phyloP scores from a whole-genome alignment of 805 yeast genomes.

The Candida palmyrensis region DNA sequence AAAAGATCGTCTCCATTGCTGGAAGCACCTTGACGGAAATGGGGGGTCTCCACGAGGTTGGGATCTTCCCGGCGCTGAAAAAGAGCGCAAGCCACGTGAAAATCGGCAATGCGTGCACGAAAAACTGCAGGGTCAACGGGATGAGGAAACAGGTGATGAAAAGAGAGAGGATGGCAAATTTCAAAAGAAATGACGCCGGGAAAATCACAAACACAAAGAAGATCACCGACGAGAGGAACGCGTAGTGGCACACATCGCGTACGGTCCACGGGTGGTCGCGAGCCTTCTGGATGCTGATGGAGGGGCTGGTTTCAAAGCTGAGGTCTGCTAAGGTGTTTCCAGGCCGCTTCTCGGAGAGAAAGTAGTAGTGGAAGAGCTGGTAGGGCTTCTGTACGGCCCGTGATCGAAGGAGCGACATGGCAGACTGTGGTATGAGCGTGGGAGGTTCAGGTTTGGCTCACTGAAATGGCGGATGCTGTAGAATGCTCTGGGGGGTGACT shows the following conservation, averaged over 20 bases:
- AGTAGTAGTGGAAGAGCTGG: slow-evolving; percentile 44
- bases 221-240: slow-evolving; percentile 47
- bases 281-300: slow-evolving; percentile 35
- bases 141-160: slow-evolving; percentile 46
- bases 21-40: slow-evolving; percentile 86
- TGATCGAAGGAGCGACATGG: slow-evolving; percentile 13
- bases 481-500: neutral
- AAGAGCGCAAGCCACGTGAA: slow-evolving; percentile 81
- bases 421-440: no score
- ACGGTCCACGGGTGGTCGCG: slow-evolving; percentile 37
- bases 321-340: slow-evolving; percentile 47
- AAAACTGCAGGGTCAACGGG: slow-evolving; percentile 82
- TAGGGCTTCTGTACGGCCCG: slow-evolving; percentile 31
- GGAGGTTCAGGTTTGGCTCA: no score
- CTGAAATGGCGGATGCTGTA: no score
- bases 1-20: slow-evolving; percentile 84
- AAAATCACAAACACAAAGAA: slow-evolving; percentile 53
- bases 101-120: slow-evolving; percentile 77
- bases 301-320: slow-evolving; percentile 44
- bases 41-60: slow-evolving; percentile 75
- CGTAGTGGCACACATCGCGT: slow-evolving; percentile 50
- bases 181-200: slow-evolving; percentile 47
- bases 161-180: slow-evolving; percentile 36
- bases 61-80: slow-evolving; percentile 71
- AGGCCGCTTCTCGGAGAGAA: slow-evolving; percentile 49